Percentiles rank a stretch among this genome's conserved stretches.
Conservation (phyloP, 2,329 filamentous ascomycete genomes). For the Pseudogymnoascus sp. region DNA sequence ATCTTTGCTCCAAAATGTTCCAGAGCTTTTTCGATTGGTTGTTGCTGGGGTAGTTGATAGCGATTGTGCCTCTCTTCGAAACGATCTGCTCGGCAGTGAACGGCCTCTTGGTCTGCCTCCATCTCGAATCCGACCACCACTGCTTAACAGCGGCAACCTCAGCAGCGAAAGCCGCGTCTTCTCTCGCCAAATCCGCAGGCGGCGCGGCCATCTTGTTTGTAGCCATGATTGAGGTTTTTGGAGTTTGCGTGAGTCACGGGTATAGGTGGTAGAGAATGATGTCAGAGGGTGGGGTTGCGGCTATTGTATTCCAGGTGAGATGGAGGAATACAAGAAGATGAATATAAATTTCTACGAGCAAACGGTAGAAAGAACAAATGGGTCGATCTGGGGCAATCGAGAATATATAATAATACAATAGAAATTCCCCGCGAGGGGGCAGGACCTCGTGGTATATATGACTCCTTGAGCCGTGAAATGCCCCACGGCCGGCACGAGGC, state of each 20-base stretch:
- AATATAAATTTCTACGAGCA: neutral
- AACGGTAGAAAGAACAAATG: neutral
- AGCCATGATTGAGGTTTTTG: constrained; percentile 20
- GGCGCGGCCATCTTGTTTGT: constrained; percentile 49
- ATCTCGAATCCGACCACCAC: constrained; percentile 91
- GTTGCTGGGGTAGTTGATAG: constrained; percentile 88
- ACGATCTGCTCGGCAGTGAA: constrained; percentile 97
- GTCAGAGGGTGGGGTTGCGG: neutral
- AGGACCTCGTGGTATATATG: neutral
- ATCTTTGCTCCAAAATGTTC: constrained; percentile 78
- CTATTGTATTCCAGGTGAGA: neutral
- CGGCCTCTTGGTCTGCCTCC: constrained; percentile 84
- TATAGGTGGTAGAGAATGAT: neutral
- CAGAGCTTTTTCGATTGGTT: constrained; percentile 88
- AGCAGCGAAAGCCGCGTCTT: constrained; percentile 50
- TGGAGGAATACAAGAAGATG: neutral
- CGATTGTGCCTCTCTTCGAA: constrained; percentile 83
- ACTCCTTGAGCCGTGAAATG: neutral
- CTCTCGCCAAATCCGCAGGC: constrained; percentile 46
- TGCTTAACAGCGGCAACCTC: constrained; percentile 84
- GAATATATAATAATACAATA: neutral
- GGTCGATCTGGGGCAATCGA: neutral
- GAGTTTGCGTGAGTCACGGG: neutral
- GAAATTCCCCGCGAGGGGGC: neutral
- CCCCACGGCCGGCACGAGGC: neutral